Evolutionary conservation across 2,329 filamentous ascomycete species (phyloP).

Genomic region (Hypoxylon sp.): DNA sequence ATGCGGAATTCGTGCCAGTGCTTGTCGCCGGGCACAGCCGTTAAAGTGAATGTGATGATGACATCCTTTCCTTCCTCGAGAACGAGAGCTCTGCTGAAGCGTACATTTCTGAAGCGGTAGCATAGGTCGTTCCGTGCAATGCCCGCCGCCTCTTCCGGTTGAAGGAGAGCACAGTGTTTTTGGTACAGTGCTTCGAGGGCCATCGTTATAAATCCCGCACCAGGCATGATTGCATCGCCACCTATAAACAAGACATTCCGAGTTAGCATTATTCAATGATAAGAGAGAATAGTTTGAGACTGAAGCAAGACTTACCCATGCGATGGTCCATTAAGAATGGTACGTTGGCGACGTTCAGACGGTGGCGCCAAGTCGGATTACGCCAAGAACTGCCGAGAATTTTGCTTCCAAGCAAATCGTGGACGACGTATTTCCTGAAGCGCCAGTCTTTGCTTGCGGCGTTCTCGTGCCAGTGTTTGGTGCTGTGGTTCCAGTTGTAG

Average conservation of each 20-base stretch:
- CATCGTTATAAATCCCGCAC: conserved; percentile 56
- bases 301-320: conserved; percentile 53
- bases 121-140: conserved; percentile 38
- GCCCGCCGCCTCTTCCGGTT: neutral
- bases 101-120: conserved; percentile 24
- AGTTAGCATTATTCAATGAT: neutral
- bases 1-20: conserved; percentile 51
- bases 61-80: conserved; percentile 37
- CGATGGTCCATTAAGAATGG: conserved; percentile 64
- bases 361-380: conserved; percentile 29
- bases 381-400: conserved; percentile 40
- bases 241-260: conserved; percentile 48
- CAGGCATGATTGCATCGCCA: conserved; percentile 49
- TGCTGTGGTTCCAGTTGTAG: conserved; percentile 49
- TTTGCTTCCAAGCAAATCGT: conserved; percentile 47
- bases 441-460: conserved; percentile 47
- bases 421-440: conserved; percentile 28
- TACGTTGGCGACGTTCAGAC: conserved; percentile 31
- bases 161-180: conserved; percentile 27
- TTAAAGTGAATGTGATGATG: conserved; percentile 27
- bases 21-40: conserved; percentile 22
- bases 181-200: conserved; percentile 53
- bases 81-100: conserved; percentile 45
- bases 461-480: conserved; percentile 48
- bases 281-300: neutral